These are phyloP conservation scores for Pseudomassariella vexata DNA, from an alignment of 2,329 filamentous ascomycete genomes.

Conservation along the genomic window DNA sequence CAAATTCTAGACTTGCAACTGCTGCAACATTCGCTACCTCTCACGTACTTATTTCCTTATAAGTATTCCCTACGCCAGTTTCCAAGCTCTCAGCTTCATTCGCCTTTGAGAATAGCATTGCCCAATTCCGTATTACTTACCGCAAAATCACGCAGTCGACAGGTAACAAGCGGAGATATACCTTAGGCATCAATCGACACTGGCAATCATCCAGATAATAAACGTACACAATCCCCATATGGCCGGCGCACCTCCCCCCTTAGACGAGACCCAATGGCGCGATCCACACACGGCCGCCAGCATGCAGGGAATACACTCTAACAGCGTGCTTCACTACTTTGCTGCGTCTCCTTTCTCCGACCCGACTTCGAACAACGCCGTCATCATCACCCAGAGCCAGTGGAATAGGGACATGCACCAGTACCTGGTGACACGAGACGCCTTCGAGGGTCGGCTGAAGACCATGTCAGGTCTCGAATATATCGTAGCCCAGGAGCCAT, in stretches of 20 bases:
- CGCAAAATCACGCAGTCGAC: too few species aligned
- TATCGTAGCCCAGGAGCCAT: slow-evolving; percentile 59
- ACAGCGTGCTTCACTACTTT: slow-evolving; percentile 63
- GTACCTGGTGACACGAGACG: slow-evolving; percentile 54
- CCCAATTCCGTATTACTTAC: too few species aligned
- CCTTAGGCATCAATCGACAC: too few species aligned
- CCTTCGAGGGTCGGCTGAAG: slow-evolving; percentile 56
- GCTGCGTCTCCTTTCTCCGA: slow-evolving; percentile 64
- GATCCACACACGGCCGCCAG: slow-evolving; percentile 41
- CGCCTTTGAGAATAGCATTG: too few species aligned
- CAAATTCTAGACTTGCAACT: too few species aligned
- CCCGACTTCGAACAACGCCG: slow-evolving; percentile 60
- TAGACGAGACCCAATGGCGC: slow-evolving; percentile 65
- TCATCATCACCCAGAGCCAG: slow-evolving; percentile 56
- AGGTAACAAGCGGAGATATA: too few species aligned
- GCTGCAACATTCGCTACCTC: too few species aligned
- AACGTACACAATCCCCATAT: too few species aligned
- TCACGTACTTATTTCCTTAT: too few species aligned
- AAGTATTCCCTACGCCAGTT: too few species aligned
- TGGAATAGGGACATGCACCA: slow-evolving; percentile 54
- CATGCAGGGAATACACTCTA: slow-evolving; percentile 57
- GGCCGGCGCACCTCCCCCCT: slow-evolving; percentile 27
- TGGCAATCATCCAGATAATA: too few species aligned
- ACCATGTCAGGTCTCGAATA: slow-evolving; percentile 64
- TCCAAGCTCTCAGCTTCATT: too few species aligned